A percentile compares a stretch with the other conserved stretches of the same genome.
These are phyloP conservation scores for Rhododendron ovatum DNA, from an alignment of 148 eudicot species.

Conservation along the genomic window DNA sequence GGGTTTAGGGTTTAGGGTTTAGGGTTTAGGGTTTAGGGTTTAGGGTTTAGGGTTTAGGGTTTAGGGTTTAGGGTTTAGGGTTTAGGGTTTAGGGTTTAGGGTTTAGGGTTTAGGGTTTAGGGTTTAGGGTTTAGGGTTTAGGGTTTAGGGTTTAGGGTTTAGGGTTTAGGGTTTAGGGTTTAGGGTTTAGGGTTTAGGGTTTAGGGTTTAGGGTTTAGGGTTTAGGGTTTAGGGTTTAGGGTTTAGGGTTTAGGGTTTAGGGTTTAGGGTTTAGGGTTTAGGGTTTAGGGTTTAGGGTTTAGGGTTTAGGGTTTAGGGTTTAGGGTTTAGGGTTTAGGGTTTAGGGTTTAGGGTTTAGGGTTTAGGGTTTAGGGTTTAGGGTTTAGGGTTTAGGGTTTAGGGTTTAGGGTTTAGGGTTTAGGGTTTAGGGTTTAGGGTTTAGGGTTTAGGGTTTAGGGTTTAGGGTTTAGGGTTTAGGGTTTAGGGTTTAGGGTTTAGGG, in stretches of 20 bases:
- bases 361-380: conserved; percentile 16
- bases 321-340: conserved; percentile 22
- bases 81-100: conserved; percentile 17
- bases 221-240: conserved; percentile 20
- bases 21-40: too few species aligned
- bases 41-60: conserved; percentile 10
- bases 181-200: conserved; percentile 20
- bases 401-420: conserved; percentile 20
- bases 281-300: not conserved
- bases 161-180: conserved; percentile 15
- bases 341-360: conserved; percentile 19
- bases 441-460: conserved; percentile 22
- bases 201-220: conserved; percentile 24
- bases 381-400: conserved; percentile 8
- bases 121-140: conserved; percentile 23
- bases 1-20: too few species aligned
- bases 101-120: conserved; percentile 20
- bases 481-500: conserved; percentile 23
- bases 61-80: conserved; percentile 19
- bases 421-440: conserved; percentile 22
- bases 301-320: conserved; percentile 17
- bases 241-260: conserved; percentile 21
- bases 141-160: conserved; percentile 13
- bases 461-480: conserved; percentile 13
- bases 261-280: conserved; percentile 23